Evolutionary conservation across 2,329 filamentous ascomycete species (phyloP).

Genomic region (Aspergillus glaucus): DNA sequence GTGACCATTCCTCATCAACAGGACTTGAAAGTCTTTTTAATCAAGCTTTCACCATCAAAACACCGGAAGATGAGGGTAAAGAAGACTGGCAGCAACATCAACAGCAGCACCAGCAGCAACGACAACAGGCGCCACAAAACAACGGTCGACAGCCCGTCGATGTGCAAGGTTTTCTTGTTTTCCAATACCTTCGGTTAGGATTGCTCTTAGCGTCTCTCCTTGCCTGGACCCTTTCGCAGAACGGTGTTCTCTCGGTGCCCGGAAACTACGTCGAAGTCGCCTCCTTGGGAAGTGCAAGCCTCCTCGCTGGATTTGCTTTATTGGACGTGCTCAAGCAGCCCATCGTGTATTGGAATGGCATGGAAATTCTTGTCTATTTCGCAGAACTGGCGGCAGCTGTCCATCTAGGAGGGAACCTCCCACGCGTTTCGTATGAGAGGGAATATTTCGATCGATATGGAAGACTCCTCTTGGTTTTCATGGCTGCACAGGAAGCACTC

Average conservation of each 20-base stretch:
- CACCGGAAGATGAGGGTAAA: conserved; percentile 21
- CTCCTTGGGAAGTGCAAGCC: conserved; percentile 33
- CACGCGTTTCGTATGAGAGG: conserved; percentile 22
- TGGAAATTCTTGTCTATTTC: conserved; percentile 34
- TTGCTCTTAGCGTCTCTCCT: conserved; percentile 24
- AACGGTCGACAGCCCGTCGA: conserved; percentile 4
- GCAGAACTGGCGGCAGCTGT: conserved; percentile 33
- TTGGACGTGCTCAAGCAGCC: conserved; percentile 33
- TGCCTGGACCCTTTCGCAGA: conserved; percentile 29
- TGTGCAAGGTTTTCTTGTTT: conserved; percentile 14
- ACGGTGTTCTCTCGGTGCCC: conserved; percentile 22
- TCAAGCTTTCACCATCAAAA: conserved; percentile 36
- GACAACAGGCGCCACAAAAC: conserved; percentile 3
- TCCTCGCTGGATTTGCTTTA: conserved; percentile 36
- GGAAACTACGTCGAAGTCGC: conserved; percentile 33
- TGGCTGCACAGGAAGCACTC: conserved; percentile 34
- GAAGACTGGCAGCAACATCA: conserved; percentile 12
- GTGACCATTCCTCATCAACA: conserved; percentile 37
- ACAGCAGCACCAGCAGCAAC: too few relatives aligned
- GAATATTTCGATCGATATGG: conserved; percentile 35
- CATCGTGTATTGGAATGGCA: conserved; percentile 31
- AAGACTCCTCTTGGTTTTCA: conserved; percentile 33
- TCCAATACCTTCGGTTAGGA: conserved; percentile 24
- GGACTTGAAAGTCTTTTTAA: conserved; percentile 44
- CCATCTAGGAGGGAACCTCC: conserved; percentile 31